These are phyloP conservation scores for Mucor irregularis DNA, from an alignment of 371 early-diverging fungal genomes.

Conservation along the genomic window DNA sequence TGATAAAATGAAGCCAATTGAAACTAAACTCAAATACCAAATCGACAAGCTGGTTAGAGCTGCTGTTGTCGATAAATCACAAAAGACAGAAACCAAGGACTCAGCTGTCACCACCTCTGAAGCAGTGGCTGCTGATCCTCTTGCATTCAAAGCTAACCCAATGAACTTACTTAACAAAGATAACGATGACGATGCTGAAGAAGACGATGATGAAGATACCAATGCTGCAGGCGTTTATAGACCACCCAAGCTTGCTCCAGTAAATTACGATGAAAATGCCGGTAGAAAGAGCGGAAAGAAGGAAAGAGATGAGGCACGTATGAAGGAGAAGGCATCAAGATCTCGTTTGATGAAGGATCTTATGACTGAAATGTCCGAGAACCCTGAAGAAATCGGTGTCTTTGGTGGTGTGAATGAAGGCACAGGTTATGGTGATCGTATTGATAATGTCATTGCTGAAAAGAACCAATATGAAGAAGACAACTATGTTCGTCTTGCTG, in stretches of 20 bases:
- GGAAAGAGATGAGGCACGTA: slow-evolving; percentile 64
- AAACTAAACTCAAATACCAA: slow-evolving; percentile 93
- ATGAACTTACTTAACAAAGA: slow-evolving; percentile 56
- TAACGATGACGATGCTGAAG: slow-evolving; percentile 50
- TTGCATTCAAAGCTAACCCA: slow-evolving; percentile 90
- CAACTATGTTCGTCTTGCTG: slow-evolving; percentile 80
- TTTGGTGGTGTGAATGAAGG: slow-evolving; percentile 68
- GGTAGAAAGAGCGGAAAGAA: slow-evolving; percentile 50
- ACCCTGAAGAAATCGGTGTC: slow-evolving; percentile 82
- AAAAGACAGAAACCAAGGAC: slow-evolving; percentile 12
- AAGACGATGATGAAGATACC: slow-evolving; percentile 25
- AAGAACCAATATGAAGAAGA: slow-evolving; percentile 86
- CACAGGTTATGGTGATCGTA: slow-evolving; percentile 50
- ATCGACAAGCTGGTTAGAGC: slow-evolving; percentile 92
- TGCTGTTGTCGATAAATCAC: slow-evolving; percentile 52
- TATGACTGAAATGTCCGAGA: slow-evolving; percentile 79
- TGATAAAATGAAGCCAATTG: slow-evolving; percentile 93
- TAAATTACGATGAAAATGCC: slow-evolving; percentile 79
- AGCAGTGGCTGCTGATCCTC: slow-evolving; percentile 64
- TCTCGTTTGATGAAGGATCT: slow-evolving; percentile 90
- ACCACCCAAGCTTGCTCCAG: slow-evolving; percentile 88
- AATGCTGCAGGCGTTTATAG: slow-evolving; percentile 61
- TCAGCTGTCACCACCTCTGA: slow-evolving; percentile 22
- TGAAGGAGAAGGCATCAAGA: slow-evolving; percentile 73
- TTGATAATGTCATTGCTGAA: slow-evolving; percentile 62